Conservation (phyloP, 495 filamentous ascomycete species). For the Penicillium cinerascens region DNA sequence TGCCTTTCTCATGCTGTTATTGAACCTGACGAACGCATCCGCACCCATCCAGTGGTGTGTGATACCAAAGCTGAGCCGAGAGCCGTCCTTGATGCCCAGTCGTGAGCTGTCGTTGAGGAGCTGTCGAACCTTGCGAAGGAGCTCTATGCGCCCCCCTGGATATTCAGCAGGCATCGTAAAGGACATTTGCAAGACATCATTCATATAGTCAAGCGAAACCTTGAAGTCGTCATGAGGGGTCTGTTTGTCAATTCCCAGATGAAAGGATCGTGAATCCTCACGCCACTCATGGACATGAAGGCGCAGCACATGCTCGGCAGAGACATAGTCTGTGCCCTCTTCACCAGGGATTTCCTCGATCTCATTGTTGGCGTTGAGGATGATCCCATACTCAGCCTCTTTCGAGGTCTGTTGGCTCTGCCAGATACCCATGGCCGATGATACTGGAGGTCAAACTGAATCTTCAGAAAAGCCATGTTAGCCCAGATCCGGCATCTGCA, state of each 20-base stretch:
- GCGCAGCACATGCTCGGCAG: neutral
- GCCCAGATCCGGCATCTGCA: neutral
- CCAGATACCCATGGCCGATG: neutral
- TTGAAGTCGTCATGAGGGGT: neutral
- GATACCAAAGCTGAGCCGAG: neutral
- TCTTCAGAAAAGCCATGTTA: neutral
- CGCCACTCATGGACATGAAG: constrained; percentile 2
- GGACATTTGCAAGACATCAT: neutral
- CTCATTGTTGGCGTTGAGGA: neutral
- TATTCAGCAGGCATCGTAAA: constrained; percentile 7
- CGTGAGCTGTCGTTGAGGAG: neutral
- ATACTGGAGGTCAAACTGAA: neutral
- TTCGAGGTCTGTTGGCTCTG: neutral
- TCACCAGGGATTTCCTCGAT: neutral
- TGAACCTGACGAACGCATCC: no score
- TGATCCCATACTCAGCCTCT: neutral
- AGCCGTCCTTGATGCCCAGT: no score
- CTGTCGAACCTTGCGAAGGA: neutral
- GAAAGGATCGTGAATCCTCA: neutral
- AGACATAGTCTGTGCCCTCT: neutral
- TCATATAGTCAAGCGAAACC: neutral
- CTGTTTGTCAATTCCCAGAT: neutral
- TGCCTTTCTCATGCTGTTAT: no score
- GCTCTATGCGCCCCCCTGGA: neutral
- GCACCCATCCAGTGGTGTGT: neutral